Conservation (phyloP, 345 rosid species). For the Passiflora organensis region DNA sequence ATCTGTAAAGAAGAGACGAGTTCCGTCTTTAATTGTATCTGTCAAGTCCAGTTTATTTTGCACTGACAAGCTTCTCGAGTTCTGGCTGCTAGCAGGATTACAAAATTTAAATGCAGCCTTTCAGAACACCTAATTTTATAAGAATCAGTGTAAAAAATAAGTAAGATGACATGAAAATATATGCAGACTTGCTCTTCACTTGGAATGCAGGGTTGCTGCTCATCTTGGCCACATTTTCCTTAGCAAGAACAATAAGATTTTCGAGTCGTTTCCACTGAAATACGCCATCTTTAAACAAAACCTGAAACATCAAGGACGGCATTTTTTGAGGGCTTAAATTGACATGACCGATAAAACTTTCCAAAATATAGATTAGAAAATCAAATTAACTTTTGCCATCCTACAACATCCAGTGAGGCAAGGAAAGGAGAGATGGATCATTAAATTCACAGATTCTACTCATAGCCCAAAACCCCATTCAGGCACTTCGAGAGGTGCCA, state of each 20-base stretch:
- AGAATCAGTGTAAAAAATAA: conserved; percentile 9
- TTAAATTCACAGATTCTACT: too few relatives aligned
- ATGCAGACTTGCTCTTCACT: conserved; percentile 51
- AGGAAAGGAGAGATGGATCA: too few relatives aligned
- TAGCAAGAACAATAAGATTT: conserved; percentile 85
- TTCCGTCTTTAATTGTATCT: conserved; percentile 88
- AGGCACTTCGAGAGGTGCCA: neutral
- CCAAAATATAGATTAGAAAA: neutral
- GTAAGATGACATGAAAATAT: conserved; percentile 8
- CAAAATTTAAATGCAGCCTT: neutral
- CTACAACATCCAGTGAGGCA: too few relatives aligned
- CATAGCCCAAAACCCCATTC: too few relatives aligned
- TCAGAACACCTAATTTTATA: neutral
- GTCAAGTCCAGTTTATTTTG: conserved; percentile 67
- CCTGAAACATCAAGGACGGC: conserved; percentile 34
- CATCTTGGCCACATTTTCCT: conserved; percentile 91
- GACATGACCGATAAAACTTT: neutral
- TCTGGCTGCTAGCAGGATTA: conserved; percentile 32
- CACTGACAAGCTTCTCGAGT: conserved; percentile 35
- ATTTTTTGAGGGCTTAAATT: conserved; percentile 1
- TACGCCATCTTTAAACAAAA: conserved; percentile 77
- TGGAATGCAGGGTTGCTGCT: conserved; percentile 80
- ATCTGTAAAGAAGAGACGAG: conserved; percentile 80
- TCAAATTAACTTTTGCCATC: too few relatives aligned
- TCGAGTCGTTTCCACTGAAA: conserved; percentile 95